Conservation (phyloP, 441 rosid genomes). For the Eugenia klotzschiana region DNA sequence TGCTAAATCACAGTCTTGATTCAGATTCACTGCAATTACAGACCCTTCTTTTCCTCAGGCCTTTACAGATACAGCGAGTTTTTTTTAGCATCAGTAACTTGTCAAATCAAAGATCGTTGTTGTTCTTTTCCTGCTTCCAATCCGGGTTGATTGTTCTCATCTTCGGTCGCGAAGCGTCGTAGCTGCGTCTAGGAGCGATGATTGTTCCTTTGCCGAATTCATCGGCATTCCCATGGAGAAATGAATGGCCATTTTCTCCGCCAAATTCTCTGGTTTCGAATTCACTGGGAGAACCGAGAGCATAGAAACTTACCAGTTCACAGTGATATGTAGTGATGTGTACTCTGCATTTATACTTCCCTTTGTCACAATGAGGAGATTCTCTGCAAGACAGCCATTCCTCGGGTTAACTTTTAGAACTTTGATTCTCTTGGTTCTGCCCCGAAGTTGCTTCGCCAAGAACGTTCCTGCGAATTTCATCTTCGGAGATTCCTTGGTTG, state of each 20-base stretch:
- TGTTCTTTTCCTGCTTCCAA: background rate
- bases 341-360: background rate
- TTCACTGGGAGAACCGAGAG: background rate
- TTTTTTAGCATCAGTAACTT: background rate
- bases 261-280: background rate
- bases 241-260: background rate
- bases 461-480: constrained; percentile 39
- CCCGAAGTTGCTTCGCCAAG: constrained; percentile 6
- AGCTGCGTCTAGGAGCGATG: background rate
- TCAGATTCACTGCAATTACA: background rate
- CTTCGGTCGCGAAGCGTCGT: background rate
- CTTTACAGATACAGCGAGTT: background rate
- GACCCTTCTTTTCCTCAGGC: background rate
- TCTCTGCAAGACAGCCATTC: background rate
- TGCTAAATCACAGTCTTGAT: background rate
- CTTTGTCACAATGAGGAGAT: background rate
- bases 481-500: constrained; percentile 68
- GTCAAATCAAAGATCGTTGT: background rate
- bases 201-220: background rate
- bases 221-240: background rate
- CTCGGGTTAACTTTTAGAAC: background rate
- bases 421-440: background rate
- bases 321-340: background rate
- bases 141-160: background rate
- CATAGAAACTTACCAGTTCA: background rate